Conservation (phyloP, 1,284 basidiomycete species). For the Cerrena zonata region DNA sequence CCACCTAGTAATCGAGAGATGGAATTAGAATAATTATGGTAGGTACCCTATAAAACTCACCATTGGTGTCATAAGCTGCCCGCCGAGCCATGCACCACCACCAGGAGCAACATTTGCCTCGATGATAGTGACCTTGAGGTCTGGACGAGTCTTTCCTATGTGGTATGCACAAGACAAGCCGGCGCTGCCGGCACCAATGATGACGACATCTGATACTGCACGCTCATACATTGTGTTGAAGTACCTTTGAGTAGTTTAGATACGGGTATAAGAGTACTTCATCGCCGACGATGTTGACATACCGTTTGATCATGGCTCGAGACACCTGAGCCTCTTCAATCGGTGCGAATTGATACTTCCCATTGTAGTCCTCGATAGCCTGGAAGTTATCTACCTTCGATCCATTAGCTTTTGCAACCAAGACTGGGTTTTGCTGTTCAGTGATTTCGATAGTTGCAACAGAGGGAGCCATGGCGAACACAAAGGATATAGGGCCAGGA, state of each 20-base stretch:
- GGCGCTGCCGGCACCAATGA: slow-evolving; percentile 77
- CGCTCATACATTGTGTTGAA: slow-evolving; percentile 71
- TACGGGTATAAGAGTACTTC: not conserved
- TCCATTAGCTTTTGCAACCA: slow-evolving; percentile 17
- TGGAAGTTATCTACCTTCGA: slow-evolving; percentile 21
- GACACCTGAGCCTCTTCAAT: slow-evolving; percentile 75
- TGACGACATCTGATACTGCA: slow-evolving; percentile 72
- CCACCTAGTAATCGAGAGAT: slow-evolving; percentile 40
- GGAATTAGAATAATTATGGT: not conserved
- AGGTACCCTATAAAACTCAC: slow-evolving; percentile 27
- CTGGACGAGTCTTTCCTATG: slow-evolving; percentile 63
- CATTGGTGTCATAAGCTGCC: slow-evolving; percentile 83
- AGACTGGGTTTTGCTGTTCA: slow-evolving; percentile 20
- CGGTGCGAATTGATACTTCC: slow-evolving; percentile 64
- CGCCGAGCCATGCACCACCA: slow-evolving; percentile 75
- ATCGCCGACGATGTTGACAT: slow-evolving; percentile 11
- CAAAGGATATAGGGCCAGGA: too few species aligned
- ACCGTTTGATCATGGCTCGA: slow-evolving; percentile 76
- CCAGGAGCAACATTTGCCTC: slow-evolving; percentile 80
- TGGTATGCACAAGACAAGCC: slow-evolving; percentile 77
- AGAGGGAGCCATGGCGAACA: slow-evolving; percentile 30
- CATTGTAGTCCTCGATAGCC: slow-evolving; percentile 49
- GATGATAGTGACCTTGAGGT: slow-evolving; percentile 76
- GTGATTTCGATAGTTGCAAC: slow-evolving; percentile 21
- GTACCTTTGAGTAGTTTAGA: slow-evolving; percentile 51